Evolutionary conservation across 2,329 filamentous ascomycete genomes (phyloP).

Genomic region (Penicillium brevicompactum): DNA sequence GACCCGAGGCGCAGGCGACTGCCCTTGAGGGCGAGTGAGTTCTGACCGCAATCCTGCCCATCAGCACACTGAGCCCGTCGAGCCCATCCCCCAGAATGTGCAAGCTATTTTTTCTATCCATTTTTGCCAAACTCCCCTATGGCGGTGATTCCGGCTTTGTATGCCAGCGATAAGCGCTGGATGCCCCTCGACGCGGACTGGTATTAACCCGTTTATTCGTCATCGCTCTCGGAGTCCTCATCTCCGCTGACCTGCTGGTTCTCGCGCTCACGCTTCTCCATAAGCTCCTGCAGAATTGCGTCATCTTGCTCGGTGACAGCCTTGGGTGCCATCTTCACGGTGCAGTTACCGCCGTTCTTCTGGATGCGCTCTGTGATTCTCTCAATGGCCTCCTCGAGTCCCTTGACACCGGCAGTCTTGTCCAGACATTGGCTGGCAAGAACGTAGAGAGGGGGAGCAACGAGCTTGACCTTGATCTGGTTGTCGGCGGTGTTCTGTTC

Average conservation of each 20-base stretch:
- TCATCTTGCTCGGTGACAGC: constrained; percentile 98
- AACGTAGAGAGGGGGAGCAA: constrained; percentile 96
- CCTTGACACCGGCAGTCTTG: constrained; percentile 81
- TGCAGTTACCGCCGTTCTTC: constrained; percentile 73
- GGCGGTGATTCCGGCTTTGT: constrained; percentile 13
- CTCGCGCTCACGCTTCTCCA: constrained; percentile 98
- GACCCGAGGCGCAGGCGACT: constrained; percentile 22
- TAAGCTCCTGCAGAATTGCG: constrained; percentile 91
- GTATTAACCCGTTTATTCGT: constrained; percentile 49
- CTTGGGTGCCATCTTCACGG: constrained; percentile 98
- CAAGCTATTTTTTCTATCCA: constrained; percentile 23
- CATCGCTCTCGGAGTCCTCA: constrained; percentile 93
- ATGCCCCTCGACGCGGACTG: constrained; percentile 14
- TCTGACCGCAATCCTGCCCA: constrained; percentile 24
- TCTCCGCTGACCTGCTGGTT: constrained; percentile 98
- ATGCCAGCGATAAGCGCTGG: constrained; percentile 20
- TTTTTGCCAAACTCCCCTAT: constrained; percentile 20
- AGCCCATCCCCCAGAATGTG: constrained; percentile 14
- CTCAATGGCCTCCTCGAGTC: constrained; percentile 84
- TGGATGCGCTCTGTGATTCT: constrained; percentile 83
- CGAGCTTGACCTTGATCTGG: constrained; percentile 96
- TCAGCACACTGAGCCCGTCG: constrained; percentile 21
- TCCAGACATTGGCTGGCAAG: constrained; percentile 94
- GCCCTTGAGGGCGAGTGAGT: constrained; percentile 20
- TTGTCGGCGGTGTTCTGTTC: constrained; percentile 87